phyloP scores from a whole-genome alignment of 129 eudicot species.

The Glebionis coronaria region DNA sequence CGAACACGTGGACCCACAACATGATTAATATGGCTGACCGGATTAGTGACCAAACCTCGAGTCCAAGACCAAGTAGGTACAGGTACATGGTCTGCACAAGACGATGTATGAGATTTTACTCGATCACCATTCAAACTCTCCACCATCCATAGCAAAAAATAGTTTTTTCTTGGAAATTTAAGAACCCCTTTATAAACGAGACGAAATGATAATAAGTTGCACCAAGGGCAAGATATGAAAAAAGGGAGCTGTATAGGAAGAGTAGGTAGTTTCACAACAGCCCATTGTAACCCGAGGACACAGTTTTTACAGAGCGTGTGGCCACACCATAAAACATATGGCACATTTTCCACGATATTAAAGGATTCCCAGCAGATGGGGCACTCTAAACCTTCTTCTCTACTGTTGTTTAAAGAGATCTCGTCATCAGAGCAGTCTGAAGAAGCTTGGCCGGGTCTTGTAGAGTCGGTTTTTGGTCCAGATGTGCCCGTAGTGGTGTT shows the following conservation, averaged over 20 bases:
- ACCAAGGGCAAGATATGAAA: constrained; percentile 58
- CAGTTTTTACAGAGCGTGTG: constrained; percentile 59
- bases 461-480: constrained; percentile 22
- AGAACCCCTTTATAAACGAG: constrained; percentile 45
- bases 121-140: constrained; percentile 62
- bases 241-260: constrained; percentile 56
- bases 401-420: constrained; percentile 37
- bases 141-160: constrained; percentile 63
- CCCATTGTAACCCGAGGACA: constrained; percentile 60
- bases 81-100: constrained; percentile 30
- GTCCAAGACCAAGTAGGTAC: constrained; percentile 27
- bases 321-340: constrained; percentile 58
- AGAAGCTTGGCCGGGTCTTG: constrained; percentile 33
- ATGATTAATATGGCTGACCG: constrained; percentile 15
- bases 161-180: constrained; percentile 49
- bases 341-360: constrained; percentile 54
- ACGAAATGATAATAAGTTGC: constrained; percentile 46
- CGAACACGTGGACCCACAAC: constrained; percentile 18
- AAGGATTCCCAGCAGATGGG: constrained; percentile 69
- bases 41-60: constrained; percentile 26
- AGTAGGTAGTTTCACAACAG: constrained; percentile 52
- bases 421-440: constrained; percentile 62
- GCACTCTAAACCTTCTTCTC: constrained; percentile 58
- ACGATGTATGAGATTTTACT: constrained; percentile 38
- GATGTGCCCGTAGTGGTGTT: constrained; percentile 31